Base-by-base conservation (phyloP, 495 filamentous ascomycete species). In the Penicillium mononematosum region DNA sequence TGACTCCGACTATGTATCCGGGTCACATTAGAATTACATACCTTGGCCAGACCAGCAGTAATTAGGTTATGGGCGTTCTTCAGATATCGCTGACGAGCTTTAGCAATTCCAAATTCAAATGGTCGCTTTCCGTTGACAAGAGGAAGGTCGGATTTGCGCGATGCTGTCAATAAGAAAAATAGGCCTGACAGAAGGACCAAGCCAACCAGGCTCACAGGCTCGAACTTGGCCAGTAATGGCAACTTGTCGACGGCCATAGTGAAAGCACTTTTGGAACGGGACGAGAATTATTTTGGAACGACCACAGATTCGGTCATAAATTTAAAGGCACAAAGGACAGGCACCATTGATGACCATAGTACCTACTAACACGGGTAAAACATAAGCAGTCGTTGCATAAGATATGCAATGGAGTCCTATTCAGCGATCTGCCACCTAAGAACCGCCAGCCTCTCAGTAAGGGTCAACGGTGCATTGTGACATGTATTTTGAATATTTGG, bases 131-230 rank as follows among this genome's bases (percentile, higher is more conserved):
- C 47, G 22, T 50, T 50, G 1, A 50, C 32, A 16, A 50, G 32
- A 50, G 47, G 47, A 2, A 50, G 29, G 2, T 36, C 47, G 3
- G 47, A 50, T 11, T 50, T 50, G 6, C 31, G 47, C 8, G 47
- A 16, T 7, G 47, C 36, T 19, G 47, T 50, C 47, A 50, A 36
- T 5, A 50, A 7, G 31, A 50, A 50, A 9, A 50, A 50, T 2
- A 50, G 17, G 0, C 43, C 43, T 8, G 43, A 45, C 1, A 45
- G 43, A 3, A 45, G 3, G 17, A 45, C 43, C 22, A 45, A 45
- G 43, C 43, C 43, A 11, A 45, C 5, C 0, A 45, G 22, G 43
- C 43, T 45, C 10, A 45, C 43, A 14, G 43, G 43, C 22, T 45
- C 20, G 9, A 45, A 25, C 22, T 45, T 45, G 22, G 43, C 43